These are phyloP conservation scores for Trametes cinnabarina DNA, from an alignment of 768 basidiomycete genomes.

Conservation along the genomic window DNA sequence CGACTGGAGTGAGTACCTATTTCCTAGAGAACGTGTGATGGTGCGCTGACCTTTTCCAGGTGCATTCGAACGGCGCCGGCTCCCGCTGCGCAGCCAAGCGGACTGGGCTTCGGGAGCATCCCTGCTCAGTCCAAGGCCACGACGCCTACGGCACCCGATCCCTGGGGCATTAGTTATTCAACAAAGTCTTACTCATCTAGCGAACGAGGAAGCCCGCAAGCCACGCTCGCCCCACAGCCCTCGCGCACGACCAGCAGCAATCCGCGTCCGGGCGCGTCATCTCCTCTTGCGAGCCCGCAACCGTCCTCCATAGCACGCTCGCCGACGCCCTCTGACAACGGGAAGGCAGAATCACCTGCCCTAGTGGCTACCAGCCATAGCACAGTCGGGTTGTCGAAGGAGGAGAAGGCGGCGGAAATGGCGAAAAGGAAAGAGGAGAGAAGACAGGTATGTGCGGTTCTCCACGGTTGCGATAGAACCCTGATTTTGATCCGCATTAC, in stretches of 20 bases:
- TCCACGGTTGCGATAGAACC: background rate
- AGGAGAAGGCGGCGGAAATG: conserved; percentile 94
- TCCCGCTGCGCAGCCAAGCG: conserved; percentile 14
- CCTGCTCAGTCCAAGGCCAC: background rate
- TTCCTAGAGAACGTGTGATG: background rate
- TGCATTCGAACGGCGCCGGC: conserved; percentile 34
- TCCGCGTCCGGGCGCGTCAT: background rate
- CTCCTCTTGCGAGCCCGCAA: conserved; percentile 5
- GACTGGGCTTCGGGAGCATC: conserved; percentile 27
- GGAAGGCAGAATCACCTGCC: conserved; percentile 16
- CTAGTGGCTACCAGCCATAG: conserved; percentile 30
- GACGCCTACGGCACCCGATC: conserved; percentile 8
- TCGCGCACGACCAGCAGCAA: background rate
- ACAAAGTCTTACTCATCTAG: background rate
- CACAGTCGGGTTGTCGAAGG: conserved; percentile 65
- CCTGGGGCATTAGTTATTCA: conserved; percentile 4
- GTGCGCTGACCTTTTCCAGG: conserved; percentile 18
- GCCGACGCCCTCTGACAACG: conserved; percentile 24
- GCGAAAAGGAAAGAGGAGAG: conserved; percentile 88
- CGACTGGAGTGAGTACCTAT: conserved; percentile 77
- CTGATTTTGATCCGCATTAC: background rate
- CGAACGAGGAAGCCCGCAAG: conserved; percentile 1
- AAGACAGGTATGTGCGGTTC: conserved; percentile 73
- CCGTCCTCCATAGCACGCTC: conserved; percentile 13
- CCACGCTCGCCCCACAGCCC: conserved; percentile 7